phyloP scores from a whole-genome alignment of 352 stramenopile genomes.

The Globisporangium takayamanum region DNA sequence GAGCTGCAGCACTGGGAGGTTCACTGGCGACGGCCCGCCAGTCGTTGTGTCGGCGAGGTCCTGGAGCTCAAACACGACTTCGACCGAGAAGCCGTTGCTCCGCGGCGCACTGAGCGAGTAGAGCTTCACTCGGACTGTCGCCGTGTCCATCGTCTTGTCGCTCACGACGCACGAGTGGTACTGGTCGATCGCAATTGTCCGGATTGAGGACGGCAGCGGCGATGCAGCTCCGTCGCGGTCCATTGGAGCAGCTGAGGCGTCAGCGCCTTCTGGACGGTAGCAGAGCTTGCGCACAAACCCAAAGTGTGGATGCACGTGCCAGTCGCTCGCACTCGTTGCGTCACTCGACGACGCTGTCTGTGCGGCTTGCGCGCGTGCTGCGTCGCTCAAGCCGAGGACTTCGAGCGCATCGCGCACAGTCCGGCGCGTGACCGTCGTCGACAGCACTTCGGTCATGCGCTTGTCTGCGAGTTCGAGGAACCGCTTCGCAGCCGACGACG shows the following conservation, averaged over 20 bases:
- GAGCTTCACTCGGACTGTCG: constrained; percentile 45
- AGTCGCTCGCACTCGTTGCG: constrained; percentile 27
- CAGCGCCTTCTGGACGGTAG: constrained; percentile 26
- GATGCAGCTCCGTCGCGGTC: constrained; percentile 1
- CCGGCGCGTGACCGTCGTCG: constrained; percentile 30
- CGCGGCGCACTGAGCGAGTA: constrained; percentile 58
- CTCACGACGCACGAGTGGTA: constrained; percentile 45
- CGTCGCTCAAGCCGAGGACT: constrained; percentile 27
- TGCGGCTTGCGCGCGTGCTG: constrained; percentile 1
- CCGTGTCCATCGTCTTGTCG: constrained; percentile 28
- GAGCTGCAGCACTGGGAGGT: constrained; percentile 16
- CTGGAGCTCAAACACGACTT: constrained; percentile 45
- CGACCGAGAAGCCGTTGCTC: constrained; percentile 62
- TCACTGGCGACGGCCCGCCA: constrained; percentile 9
- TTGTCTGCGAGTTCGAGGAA: constrained; percentile 44
- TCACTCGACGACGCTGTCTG: not conserved
- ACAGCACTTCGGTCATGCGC: constrained; percentile 48
- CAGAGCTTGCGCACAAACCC: constrained; percentile 44
- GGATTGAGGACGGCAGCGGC: constrained; percentile 9
- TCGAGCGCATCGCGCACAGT: constrained; percentile 39
- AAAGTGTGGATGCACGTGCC: constrained; percentile 46
- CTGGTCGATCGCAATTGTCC: constrained; percentile 48
- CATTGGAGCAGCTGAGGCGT: no score
- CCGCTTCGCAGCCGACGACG: constrained; percentile 6
- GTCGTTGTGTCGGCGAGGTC: constrained; percentile 19